Evolutionary conservation across 331 rosid genomes (phyloP).

Genomic region (Phaseolus coccineus): DNA sequence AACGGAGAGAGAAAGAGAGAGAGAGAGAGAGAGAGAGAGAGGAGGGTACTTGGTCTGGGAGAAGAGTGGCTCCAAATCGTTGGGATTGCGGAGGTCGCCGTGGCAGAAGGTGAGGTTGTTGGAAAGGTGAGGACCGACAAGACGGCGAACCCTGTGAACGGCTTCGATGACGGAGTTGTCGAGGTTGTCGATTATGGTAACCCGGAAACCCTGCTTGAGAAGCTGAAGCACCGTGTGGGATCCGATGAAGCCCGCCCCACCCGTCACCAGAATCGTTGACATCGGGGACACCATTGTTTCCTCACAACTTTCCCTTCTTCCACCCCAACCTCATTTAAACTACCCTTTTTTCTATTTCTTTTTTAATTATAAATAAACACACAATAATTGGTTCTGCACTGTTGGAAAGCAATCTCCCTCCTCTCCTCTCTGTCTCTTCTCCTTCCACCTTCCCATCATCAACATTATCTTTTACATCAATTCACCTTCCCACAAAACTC

Average conservation of each 20-base stretch:
- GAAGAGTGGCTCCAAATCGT: constrained; percentile 70
- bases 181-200: constrained; percentile 67
- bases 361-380: neutral
- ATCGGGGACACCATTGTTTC: constrained; percentile 53
- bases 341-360: too few species aligned
- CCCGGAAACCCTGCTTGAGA: constrained; percentile 67
- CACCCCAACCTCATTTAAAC: neutral
- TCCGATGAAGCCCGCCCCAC: constrained; percentile 85
- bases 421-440: too few species aligned
- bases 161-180: constrained; percentile 71
- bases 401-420: neutral
- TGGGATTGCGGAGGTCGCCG: constrained; percentile 69
- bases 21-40: too few species aligned
- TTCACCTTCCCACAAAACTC: neutral
- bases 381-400: neutral
- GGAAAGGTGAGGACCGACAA: constrained; percentile 69
- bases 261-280: constrained; percentile 68
- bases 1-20: too few species aligned
- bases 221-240: constrained; percentile 83
- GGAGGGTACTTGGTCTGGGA: constrained; percentile 40
- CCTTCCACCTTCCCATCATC: too few species aligned
- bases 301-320: neutral
- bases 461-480: too few species aligned
- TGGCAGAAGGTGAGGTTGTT: constrained; percentile 64
- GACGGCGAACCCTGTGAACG: constrained; percentile 62